These are phyloP conservation scores for Xylaria nigripes DNA, from an alignment of 495 filamentous ascomycete genomes.

Conservation along the genomic window DNA sequence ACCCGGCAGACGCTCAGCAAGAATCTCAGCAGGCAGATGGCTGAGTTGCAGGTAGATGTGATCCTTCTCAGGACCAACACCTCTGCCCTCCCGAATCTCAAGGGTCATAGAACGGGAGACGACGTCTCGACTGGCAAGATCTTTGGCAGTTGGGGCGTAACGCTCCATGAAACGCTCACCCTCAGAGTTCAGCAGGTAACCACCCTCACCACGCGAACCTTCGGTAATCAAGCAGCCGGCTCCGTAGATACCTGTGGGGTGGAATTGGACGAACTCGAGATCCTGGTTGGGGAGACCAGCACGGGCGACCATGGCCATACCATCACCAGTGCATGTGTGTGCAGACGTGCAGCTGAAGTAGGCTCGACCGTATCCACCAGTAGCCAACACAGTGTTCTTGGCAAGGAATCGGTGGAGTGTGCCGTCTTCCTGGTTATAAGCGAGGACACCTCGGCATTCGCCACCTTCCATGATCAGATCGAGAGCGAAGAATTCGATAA, in stretches of 20 bases:
- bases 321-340: constrained; percentile 96
- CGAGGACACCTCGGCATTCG: constrained; percentile 88
- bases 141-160: constrained; percentile 95
- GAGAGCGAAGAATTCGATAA: constrained; percentile 96
- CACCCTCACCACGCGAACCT: constrained; percentile 95
- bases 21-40: constrained; percentile 81
- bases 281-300: constrained; percentile 98
- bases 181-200: constrained; percentile 91
- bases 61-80: constrained; percentile 92
- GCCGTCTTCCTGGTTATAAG: constrained; percentile 97
- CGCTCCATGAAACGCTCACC: constrained; percentile 99
- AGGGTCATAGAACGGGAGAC: constrained; percentile 95
- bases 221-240: constrained; percentile 98
- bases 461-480: constrained; percentile 96
- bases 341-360: constrained; percentile 98
- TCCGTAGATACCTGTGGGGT: constrained; percentile 98
- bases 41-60: constrained; percentile 95
- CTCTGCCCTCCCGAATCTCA: constrained; percentile 93
- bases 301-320: constrained; percentile 97
- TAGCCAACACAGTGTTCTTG: constrained; percentile 91
- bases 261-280: constrained; percentile 99
- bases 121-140: constrained; percentile 87
- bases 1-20: constrained; percentile 93
- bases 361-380: constrained; percentile 91
- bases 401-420: constrained; percentile 94